Evolutionary conservation across 805 yeast genomes (phyloP), one percentile per base, ranked within the genome.

Genomic region (Myxozyma udenii): DNA sequence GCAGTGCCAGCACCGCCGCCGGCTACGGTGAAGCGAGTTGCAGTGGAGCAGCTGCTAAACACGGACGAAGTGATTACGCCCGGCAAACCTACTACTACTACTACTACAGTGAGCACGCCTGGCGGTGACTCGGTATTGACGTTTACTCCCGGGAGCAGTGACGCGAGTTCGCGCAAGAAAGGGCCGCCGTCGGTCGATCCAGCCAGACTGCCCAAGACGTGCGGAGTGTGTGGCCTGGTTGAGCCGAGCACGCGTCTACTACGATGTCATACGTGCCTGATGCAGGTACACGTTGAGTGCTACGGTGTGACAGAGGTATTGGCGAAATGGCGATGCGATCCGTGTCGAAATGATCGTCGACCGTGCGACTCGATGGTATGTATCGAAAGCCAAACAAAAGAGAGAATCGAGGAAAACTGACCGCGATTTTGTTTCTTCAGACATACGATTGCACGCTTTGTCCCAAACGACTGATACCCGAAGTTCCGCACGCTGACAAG

Each of bases 321-420:
- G 23, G 44, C 45, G 28, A 76, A 75, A 50, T 88, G 96, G 96
- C 69, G 75, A 23, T 89, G 96, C 69, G 95, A 87, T 61, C 74
- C 81, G 1, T 89, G 96, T 64, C 73, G 81, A 3, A 87, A 87
- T 63, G 84, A 81, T 44, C 65, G 80, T 46, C 78, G 79, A 54
- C 91, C 93, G 0, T 57, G 76, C 1, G 12, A 44, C 6, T 55
- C 59, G 25, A 48, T 55, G 50, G 48, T 51, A 28, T 18, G 46
- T 21, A 5, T n/a, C n/a, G n/a, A n/a, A n/a, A n/a, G n/a, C n/a
- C n/a, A n/a, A n/a, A n/a, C n/a, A n/a, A n/a, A n/a, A n/a, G n/a
- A n/a, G n/a, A n/a, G n/a, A n/a, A n/a, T n/a, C n/a, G n/a, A n/a
- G n/a, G n/a, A n/a, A n/a, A n/a, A 16, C 33, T 44, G 18, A 40